Conservation (phyloP, 208 protist genomes). For the Wallacemonas sp. region DNA sequence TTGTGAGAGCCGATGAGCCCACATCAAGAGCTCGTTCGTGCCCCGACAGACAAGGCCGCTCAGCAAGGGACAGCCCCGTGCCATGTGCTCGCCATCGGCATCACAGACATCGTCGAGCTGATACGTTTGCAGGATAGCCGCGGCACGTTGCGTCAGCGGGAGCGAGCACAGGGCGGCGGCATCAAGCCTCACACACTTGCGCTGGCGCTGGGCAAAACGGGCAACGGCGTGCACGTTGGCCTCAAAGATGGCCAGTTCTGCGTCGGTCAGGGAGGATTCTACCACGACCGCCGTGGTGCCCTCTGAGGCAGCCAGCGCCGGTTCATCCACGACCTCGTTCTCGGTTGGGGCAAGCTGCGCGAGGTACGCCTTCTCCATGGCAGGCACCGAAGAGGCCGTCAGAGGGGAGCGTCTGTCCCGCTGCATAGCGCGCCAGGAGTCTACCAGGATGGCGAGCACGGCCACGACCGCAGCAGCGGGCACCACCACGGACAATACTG, state of each 20-base stretch:
- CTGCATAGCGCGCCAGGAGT: conserved; percentile 2
- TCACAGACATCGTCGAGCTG: neutral
- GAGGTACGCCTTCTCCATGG: conserved; percentile 30
- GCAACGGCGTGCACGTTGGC: conserved; percentile 22
- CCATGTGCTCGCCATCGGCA: neutral
- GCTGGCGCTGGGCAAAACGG: conserved; percentile 5
- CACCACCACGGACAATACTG: neutral
- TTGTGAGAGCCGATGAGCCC: conserved; percentile 18
- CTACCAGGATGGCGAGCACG: neutral
- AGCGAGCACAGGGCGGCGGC: conserved; percentile 21
- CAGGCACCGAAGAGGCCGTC: neutral
- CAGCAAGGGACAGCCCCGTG: conserved; percentile 13
- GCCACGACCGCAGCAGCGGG: neutral
- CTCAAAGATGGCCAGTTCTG: conserved; percentile 20
- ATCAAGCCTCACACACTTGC: conserved; percentile 21
- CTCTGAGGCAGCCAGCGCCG: neutral
- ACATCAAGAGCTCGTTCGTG: conserved; percentile 21
- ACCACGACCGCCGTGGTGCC: neutral
- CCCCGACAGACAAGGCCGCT: conserved; percentile 22
- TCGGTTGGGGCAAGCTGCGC: neutral
- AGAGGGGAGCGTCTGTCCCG: neutral
- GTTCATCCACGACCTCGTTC: conserved; percentile 8
- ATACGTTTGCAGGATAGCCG: conserved; percentile 13
- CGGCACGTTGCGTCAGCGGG: conserved; percentile 18
- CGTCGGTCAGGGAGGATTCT: conserved; percentile 15